Evolutionary conservation across 2,329 filamentous ascomycete species (phyloP), one percentile per base, ranked within the genome.

Genomic region (Gliomastix tumulicola): DNA sequence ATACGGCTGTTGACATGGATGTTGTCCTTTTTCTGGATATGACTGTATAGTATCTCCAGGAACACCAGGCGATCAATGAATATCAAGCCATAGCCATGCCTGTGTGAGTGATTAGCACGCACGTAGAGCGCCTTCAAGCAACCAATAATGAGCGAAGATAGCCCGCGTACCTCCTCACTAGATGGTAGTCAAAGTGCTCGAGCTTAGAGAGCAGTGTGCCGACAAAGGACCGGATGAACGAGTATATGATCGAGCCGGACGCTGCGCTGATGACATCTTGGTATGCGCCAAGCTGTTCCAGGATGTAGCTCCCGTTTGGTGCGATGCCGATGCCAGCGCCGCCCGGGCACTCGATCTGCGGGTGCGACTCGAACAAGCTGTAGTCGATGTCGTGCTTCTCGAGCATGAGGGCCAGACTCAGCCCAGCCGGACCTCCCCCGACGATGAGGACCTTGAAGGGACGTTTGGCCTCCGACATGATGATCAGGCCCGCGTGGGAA

Each of bases 351-450:
- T 62, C 60, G 19, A 74, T 60, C 0, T 57, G 47, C 0, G 41
- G 32, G 32, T 65, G 55, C 1, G 54, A 49, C 42, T 76, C 71
- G 1, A 76, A 56, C 1, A 76, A 41, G 4, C 71, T 39, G 45
- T 65, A 75, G 41, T 72, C 61, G 37, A 76, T 63, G 19, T 48
- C 51, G 17, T 61, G 52, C 21, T 49, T 49, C 37, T 74, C 59
- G 2, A 76, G 59, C 40, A 61, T 59, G 32, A 43, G 34, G 10
- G 49, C 48, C 22, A 53, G 19, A 7, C 43, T 39, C 3, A 53
- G 42, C 5, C 71, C 71, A 4, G 62, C 56, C 12, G 74, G 52
- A 25, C 65, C 59, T 6, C 66, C 70, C 9, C 71, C 70, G 2
- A 56, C 65, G 27, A 75, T 71, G 15, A 28, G n/a, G 7, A 28